Percentiles rank a stretch among this genome's conserved stretches.
These are phyloP conservation scores for Fusarium nisikadoi DNA, from an alignment of 2,329 filamentous ascomycete genomes.

Conservation along the genomic window DNA sequence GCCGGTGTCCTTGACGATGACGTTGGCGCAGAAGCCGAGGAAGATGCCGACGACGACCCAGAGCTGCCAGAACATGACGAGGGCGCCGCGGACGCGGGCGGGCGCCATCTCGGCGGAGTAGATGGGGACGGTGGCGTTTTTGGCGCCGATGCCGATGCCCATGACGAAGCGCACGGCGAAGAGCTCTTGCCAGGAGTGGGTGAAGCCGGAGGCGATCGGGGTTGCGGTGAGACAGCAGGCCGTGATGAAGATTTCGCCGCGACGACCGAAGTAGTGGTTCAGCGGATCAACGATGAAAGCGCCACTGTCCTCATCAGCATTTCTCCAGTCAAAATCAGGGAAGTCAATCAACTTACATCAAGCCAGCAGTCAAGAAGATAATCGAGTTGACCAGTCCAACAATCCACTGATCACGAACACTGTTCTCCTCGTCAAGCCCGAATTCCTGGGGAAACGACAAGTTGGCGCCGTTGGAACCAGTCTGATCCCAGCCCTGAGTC, in stretches of 20 bases:
- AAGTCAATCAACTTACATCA: conserved; percentile 61
- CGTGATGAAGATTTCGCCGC: conserved; percentile 73
- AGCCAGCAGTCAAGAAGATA: conserved; percentile 58
- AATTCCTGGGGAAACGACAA: conserved; percentile 64
- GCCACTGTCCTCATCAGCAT: conserved; percentile 22
- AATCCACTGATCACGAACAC: conserved; percentile 57
- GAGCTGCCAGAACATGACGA: conserved; percentile 81
- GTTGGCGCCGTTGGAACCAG: conserved; percentile 70
- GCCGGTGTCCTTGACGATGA: conserved; percentile 63
- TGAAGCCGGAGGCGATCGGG: conserved; percentile 61
- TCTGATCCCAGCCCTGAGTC: conserved; percentile 72
- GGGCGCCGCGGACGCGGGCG: conserved; percentile 72
- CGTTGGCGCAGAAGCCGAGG: conserved; percentile 63
- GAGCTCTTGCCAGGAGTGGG: conserved; percentile 72
- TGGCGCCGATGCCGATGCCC: conserved; percentile 75
- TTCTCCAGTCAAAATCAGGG: rapidly evolving
- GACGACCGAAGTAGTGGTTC: conserved; percentile 72
- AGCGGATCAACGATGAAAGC: conserved; percentile 60
- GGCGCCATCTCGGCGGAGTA: conserved; percentile 79
- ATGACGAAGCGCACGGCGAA: conserved; percentile 73
- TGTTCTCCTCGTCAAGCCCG: conserved; percentile 46
- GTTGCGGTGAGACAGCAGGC: conserved; percentile 54
- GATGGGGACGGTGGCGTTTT: conserved; percentile 73
- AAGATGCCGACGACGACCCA: conserved; percentile 52
- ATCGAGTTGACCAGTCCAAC: conserved; percentile 50